Base-by-base conservation (phyloP, 768 basidiomycete genomes). In the Tulasnella sp. region DNA sequence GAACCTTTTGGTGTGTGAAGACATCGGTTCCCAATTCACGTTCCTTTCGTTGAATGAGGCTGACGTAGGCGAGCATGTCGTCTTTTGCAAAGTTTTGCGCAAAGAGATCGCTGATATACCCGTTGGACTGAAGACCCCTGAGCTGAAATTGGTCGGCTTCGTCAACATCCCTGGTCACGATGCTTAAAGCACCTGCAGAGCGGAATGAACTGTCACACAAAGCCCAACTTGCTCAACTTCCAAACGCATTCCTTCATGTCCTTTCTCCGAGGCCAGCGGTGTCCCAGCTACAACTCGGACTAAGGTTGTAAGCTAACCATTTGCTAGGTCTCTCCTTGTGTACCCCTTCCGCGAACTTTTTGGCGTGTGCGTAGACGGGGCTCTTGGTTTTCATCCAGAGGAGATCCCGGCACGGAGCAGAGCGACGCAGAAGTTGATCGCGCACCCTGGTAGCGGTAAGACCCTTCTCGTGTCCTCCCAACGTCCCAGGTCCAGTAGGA, bases 171-270 rank as follows among this genome's bases (percentile, higher is more conserved):
- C 31, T 2, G 24, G 52, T 18, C 46, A 40, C 34, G 27, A 75
- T 14, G 36, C 5, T 5, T 0, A 34, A 1, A 36, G 36, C 68
- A 58, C 10, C 3, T 39, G 78, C 93, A 83, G 75, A 96, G 95
- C 82, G 97, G 98, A 86, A 98, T 98, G 88, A 99, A 99, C 85
- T 99, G 97, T 96, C 97, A 99, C 82, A 96, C 92, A 86, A 98
- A 99, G 46, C 97, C 97, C 72, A 98, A 91, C 87, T 93, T 97
- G 72, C 95, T 97, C 36, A 99, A 88, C 83, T 95, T 89, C 97
- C 97, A 97, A 48, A 98, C 90, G 84, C 90, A 99, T 52, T 88
- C 86, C 85, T 94, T 89, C 95, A 95, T 99, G 82, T 96, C 95
- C 81, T 88, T 88, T 92, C 89, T 62, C 89, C 91, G 24, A 99